Base-by-base conservation (phyloP, 371 early-diverging fungal genomes). In the Mucor sp. region DNA sequence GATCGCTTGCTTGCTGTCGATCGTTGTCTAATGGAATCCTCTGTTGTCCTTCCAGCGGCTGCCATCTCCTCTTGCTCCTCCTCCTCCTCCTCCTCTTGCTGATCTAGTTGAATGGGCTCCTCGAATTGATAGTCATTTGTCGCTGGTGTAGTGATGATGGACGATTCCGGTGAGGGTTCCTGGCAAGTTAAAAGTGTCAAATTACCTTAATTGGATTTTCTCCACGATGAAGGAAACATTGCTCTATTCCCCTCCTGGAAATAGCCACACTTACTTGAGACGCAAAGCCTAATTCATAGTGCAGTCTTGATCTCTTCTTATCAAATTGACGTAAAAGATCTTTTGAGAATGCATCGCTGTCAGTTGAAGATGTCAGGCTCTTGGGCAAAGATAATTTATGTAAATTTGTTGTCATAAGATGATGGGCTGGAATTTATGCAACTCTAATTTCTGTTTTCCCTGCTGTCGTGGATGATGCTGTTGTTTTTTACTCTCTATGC, bases 271-370 rank as follows among this genome's bases (percentile, higher is more conserved):
- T 63, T 74, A 78, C 79, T 64, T 75, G 71, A 25, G 73, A 63
- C 58, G 48, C 41, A 30, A 74, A 64, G 28, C 63, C 74, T 70
- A 78, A 62, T 65, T 78, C 80, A 53, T 69, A 71, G 59, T 76
- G 78, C 47, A 79, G 57, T 43, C 63, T 62, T 48, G 76, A 73
- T 65, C 75, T 71, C 33, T 63, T 67, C 61, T 74, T 76, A 60
- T 79, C 82, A 64, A 80, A 79, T 62, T 73, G 75, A 43, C 71
- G 70, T 60, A 80, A 71, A 37, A 80, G 69, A 68, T 79, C 78
- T 68, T 56, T 68, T 11, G 77, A 69, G 39, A 78, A 82, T 4
- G 78, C 69, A 67, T 77, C 65, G 48, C 75, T 67, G 43, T 68
- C 59, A 58, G 17, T 23, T 2, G 65, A 57, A 25, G 53, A 53